Evolutionary conservation across 169 alveolate genomes (phyloP).

Genomic region (Plasmodium fragile): DNA sequence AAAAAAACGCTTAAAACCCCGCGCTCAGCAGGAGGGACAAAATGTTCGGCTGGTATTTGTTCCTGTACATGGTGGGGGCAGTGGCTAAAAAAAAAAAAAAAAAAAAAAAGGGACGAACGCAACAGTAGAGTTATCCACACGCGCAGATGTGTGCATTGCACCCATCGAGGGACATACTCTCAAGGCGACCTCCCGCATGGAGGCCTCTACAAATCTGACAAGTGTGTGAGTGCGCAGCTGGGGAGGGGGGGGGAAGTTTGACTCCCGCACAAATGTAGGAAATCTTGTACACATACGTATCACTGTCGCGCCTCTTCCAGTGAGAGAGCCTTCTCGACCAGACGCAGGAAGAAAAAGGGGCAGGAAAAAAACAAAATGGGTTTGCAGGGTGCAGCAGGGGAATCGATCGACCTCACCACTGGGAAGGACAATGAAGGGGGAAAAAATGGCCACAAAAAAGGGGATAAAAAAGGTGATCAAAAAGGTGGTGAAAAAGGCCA

Average conservation of each 20-base stretch:
- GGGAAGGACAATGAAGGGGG: neutral
- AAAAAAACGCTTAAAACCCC: constrained; percentile 17
- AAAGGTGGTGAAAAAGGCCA: neutral
- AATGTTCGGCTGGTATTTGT: constrained; percentile 54
- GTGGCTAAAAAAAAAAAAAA: too few species aligned
- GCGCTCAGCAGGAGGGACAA: constrained; percentile 64
- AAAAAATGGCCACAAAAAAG: neutral
- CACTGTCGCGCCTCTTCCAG: neutral
- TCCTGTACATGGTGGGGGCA: constrained; percentile 50
- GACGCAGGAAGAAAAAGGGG: neutral
- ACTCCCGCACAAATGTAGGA: neutral
- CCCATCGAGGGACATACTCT: neutral
- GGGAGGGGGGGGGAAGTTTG: neutral
- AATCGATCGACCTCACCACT: neutral
- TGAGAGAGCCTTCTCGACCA: neutral
- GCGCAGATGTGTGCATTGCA: neutral
- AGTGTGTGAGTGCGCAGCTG: neutral
- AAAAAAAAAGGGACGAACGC: neutral
- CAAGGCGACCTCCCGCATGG: neutral
- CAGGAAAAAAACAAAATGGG: neutral
- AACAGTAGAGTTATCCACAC: neutral
- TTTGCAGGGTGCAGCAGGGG: neutral
- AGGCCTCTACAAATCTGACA: neutral
- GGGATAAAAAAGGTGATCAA: neutral
- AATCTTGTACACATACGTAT: neutral